Evolutionary conservation across 2,329 filamentous ascomycete genomes (phyloP).

Genomic region (Diaporthe vaccinii): DNA sequence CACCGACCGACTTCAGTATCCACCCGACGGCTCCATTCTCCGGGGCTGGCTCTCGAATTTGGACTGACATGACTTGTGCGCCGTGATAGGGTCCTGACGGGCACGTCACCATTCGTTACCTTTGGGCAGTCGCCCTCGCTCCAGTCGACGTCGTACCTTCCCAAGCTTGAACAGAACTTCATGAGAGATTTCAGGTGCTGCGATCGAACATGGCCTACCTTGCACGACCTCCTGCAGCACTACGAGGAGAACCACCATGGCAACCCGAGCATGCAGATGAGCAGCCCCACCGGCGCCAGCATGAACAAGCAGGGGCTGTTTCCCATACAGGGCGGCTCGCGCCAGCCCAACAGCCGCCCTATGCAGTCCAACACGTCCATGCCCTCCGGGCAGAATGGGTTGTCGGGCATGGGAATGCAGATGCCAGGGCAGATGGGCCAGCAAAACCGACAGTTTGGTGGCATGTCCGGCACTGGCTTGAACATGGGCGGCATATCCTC

Average conservation of each 20-base stretch:
- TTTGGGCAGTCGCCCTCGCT: constrained; percentile 89
- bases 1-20: constrained; percentile 23
- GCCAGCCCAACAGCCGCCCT: constrained; percentile 35
- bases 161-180: constrained; percentile 96
- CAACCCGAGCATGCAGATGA: constrained; percentile 66
- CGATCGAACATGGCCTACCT: constrained; percentile 86
- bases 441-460: constrained; percentile 45
- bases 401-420: constrained; percentile 41
- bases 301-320: constrained; percentile 37
- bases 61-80: constrained; percentile 49
- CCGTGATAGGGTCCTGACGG: constrained; percentile 86
- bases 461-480: constrained; percentile 48
- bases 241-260: constrained; percentile 93
- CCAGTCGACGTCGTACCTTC: constrained; percentile 95
- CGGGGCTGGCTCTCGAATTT: constrained; percentile 15
- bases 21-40: constrained; percentile 20
- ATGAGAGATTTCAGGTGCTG: constrained; percentile 98
- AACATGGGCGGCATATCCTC: constrained; percentile 53
- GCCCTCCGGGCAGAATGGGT: constrained; percentile 36
- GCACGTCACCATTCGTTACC: constrained; percentile 88
- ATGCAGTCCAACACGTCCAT: constrained; percentile 38
- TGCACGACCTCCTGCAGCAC: constrained; percentile 95
- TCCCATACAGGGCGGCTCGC: constrained; percentile 35
- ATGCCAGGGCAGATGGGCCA: constrained; percentile 49
- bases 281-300: constrained; percentile 50